Conservation (phyloP, 2,329 filamentous ascomycete species). For the Aspergillus latus region DNA sequence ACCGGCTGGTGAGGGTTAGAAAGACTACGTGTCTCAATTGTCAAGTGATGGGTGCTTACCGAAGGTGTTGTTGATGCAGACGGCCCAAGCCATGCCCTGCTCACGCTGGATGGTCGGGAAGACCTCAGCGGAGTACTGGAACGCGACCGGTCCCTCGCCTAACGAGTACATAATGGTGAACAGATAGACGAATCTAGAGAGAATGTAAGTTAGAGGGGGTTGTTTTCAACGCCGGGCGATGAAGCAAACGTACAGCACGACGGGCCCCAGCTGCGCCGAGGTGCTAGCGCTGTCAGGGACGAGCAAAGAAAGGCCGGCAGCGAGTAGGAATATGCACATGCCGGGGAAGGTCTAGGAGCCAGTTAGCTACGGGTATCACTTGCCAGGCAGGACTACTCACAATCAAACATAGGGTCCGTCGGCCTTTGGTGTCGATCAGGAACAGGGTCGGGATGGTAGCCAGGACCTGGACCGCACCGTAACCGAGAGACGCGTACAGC, state of each 20-base stretch:
- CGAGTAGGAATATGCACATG: slow-evolving; percentile 63
- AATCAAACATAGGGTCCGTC: slow-evolving; percentile 50
- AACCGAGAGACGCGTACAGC: slow-evolving; percentile 62
- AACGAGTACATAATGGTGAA: slow-evolving; percentile 64
- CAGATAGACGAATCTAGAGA: slow-evolving; percentile 55
- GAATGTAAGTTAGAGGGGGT: neutral
- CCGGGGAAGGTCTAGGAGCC: slow-evolving; percentile 56
- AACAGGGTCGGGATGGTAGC: slow-evolving; percentile 62
- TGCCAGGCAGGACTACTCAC: neutral
- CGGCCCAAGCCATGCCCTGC: slow-evolving; percentile 19
- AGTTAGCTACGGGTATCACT: neutral
- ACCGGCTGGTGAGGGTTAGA: slow-evolving; percentile 36
- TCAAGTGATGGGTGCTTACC: slow-evolving; percentile 4
- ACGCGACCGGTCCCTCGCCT: slow-evolving; percentile 57
- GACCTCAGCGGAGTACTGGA: slow-evolving; percentile 54
- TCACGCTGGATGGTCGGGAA: slow-evolving; percentile 33
- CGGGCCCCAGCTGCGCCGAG: slow-evolving; percentile 33
- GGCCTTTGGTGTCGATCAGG: slow-evolving; percentile 66
- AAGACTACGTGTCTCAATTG: slow-evolving; percentile 13
- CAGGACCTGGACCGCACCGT: slow-evolving; percentile 59
- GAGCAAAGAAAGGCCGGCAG: slow-evolving; percentile 57
- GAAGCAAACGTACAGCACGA: neutral
- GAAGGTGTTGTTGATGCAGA: slow-evolving; percentile 27
- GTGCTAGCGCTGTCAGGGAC: slow-evolving; percentile 33
- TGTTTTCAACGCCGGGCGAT: too few species aligned